Evolutionary conservation across 305 asterid species (phyloP).

Genomic region (Fraxinus nigra): DNA sequence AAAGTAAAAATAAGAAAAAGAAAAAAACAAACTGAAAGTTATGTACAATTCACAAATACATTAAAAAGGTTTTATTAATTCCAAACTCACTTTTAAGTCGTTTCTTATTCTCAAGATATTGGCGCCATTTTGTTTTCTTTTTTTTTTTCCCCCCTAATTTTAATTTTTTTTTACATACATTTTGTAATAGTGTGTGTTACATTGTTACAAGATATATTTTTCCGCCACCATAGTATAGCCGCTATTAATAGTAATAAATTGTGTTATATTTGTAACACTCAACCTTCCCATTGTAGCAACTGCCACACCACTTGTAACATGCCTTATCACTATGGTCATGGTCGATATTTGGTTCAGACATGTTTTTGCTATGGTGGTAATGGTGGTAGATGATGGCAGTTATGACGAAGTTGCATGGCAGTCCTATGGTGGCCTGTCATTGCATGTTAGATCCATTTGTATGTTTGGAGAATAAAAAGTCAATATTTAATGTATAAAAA

Average conservation of each 20-base stretch:
- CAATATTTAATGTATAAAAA: not conserved
- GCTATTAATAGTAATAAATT: not conserved
- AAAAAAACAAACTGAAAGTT: not conserved
- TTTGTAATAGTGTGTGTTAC: not conserved
- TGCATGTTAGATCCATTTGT: not conserved
- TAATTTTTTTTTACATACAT: too few species aligned
- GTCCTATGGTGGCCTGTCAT: not conserved
- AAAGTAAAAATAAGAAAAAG: too few species aligned
- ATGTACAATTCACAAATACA: not conserved
- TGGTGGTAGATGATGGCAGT: not conserved
- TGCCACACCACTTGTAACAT: not conserved
- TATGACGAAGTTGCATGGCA: not conserved
- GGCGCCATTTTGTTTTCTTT: not conserved
- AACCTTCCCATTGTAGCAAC: not conserved
- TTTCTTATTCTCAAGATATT: not conserved
- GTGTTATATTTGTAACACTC: not conserved
- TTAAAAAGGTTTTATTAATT: too few species aligned
- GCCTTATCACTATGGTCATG: not conserved
- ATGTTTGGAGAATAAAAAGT: not conserved
- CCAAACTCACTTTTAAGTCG: not conserved
- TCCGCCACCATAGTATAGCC: not conserved
- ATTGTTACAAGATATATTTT: too few species aligned
- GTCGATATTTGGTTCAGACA: not conserved
- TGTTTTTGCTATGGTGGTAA: not conserved
- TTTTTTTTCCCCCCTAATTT: too few species aligned